Conservation (phyloP, 768 basidiomycete species). For the Termitomyces sp. region DNA sequence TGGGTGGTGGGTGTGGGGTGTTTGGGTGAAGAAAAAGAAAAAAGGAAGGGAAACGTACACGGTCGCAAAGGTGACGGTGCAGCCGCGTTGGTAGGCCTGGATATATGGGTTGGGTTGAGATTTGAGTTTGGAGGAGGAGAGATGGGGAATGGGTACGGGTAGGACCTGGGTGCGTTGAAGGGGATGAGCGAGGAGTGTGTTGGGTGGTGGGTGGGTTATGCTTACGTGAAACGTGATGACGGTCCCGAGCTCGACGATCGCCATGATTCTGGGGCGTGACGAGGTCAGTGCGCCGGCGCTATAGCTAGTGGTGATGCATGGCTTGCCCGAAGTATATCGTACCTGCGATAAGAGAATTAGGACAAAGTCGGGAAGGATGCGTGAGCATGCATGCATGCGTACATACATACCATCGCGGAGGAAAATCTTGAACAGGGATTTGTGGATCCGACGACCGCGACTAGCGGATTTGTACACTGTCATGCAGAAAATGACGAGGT, state of each 20-base stretch:
- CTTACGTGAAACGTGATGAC: neutral
- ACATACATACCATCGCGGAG: neutral
- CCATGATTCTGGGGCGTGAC: neutral
- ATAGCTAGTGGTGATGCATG: neutral
- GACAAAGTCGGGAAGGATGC: too few species aligned
- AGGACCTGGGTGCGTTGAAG: neutral
- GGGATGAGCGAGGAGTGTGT: neutral
- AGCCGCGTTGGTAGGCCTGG: neutral
- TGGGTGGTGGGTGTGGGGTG: too few species aligned
- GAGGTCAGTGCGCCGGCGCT: neutral
- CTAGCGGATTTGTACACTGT: constrained; percentile 30
- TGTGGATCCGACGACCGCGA: constrained; percentile 1
- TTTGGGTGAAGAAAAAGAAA: too few species aligned
- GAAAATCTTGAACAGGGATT: neutral
- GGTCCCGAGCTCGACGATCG: neutral
- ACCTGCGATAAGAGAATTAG: neutral
- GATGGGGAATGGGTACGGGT: too few species aligned
- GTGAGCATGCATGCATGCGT: neutral
- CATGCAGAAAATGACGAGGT: constrained; percentile 31
- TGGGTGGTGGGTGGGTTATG: neutral
- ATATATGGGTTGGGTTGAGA: too few species aligned
- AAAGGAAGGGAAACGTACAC: neutral
- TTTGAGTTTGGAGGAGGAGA: too few species aligned
- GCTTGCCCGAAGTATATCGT: neutral
- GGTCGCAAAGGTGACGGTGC: neutral